Evolutionary conservation across 1,284 basidiomycete genomes (phyloP).

Genomic region (Termitomyces sp.): DNA sequence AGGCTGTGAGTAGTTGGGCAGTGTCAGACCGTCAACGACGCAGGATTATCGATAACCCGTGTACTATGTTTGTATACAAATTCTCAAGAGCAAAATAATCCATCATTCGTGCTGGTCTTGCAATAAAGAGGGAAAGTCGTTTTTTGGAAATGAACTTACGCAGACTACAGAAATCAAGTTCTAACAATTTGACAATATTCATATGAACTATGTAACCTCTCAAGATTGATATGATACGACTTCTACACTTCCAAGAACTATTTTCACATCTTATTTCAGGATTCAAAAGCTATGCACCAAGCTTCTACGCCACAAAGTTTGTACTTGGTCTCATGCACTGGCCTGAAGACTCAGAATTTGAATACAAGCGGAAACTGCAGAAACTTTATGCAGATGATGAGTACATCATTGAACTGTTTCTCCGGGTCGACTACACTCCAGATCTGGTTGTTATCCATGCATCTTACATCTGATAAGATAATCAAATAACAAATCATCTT

Average conservation of each 20-base stretch:
- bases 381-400: not conserved
- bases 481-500: not conserved
- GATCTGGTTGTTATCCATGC: no score
- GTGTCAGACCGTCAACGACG: not conserved
- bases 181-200: not conserved
- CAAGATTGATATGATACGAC: not conserved
- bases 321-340: not conserved
- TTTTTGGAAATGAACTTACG: no score
- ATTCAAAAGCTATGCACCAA: not conserved
- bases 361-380: not conserved
- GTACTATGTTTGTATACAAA: no score
- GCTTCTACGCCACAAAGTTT: not conserved
- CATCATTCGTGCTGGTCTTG: no score
- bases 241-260: not conserved
- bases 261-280: not conserved
- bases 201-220: not conserved
- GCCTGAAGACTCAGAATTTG: not conserved
- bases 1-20: not conserved
- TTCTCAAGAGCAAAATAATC: no score
- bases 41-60: no score
- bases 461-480: constrained; percentile 5
- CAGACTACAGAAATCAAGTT: no score
- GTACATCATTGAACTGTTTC: not conserved
- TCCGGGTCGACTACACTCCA: no score
- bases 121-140: no score